Evolutionary conservation across 495 filamentous ascomycete species (phyloP).

Genomic region (Tuber borchii): DNA sequence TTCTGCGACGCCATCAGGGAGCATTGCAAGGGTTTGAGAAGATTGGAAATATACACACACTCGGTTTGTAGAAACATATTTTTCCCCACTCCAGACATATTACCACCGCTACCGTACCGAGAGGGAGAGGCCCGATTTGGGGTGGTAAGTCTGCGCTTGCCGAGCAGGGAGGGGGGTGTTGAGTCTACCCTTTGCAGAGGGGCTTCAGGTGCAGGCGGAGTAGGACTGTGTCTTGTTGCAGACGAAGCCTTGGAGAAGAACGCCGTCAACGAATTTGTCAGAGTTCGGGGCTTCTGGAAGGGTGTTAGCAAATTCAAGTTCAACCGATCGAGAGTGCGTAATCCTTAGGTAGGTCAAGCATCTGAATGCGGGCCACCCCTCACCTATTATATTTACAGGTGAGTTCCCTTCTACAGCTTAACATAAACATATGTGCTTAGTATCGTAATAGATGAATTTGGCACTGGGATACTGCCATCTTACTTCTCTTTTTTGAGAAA

Average conservation of each 20-base stretch:
- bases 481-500: not conserved
- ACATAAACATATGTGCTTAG: not conserved
- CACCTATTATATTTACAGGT: not conserved
- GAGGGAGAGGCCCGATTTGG: not conserved
- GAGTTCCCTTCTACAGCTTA: not conserved
- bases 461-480: not conserved
- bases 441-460: not conserved
- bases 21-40: slow-evolving; percentile 1
- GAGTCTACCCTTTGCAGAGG: slow-evolving; percentile 1
- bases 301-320: not conserved
- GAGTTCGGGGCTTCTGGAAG: slow-evolving; percentile 1
- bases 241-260: not conserved
- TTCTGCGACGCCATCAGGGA: slow-evolving; percentile 3
- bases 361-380: not conserved
- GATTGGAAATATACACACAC: slow-evolving; percentile 1
- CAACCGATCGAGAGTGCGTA: not conserved
- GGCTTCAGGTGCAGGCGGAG: not conserved
- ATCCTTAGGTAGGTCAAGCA: not conserved
- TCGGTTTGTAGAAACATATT: slow-evolving; percentile 2
- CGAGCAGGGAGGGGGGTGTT: slow-evolving; percentile 2
- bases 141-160: slow-evolving; percentile 1
- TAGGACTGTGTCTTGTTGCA: not conserved
- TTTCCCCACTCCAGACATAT: not conserved
- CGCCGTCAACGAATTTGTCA: not conserved
- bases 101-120: not conserved